Evolutionary conservation across 2,329 filamentous ascomycete genomes (phyloP).

Genomic region (Balansia obtecta): DNA sequence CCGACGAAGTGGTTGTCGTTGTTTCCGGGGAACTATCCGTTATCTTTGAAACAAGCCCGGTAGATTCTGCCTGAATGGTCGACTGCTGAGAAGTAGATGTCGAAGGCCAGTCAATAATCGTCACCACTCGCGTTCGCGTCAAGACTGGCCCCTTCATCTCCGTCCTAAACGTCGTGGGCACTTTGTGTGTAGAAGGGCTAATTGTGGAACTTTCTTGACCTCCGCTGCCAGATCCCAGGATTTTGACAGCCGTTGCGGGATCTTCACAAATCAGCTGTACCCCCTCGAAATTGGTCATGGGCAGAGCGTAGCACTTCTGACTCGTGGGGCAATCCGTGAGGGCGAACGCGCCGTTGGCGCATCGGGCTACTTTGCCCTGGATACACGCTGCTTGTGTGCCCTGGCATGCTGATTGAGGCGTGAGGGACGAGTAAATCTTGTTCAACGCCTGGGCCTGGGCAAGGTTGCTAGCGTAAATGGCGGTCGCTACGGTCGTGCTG

Average conservation of each 20-base stretch:
- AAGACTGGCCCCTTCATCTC: background rate
- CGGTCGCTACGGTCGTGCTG: constrained; percentile 28
- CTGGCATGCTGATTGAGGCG: constrained; percentile 32
- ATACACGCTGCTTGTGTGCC: constrained; percentile 40
- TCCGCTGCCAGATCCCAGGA: constrained; percentile 25
- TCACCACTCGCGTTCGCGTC: constrained; percentile 1
- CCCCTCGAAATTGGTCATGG: constrained; percentile 35
- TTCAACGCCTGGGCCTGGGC: constrained; percentile 34
- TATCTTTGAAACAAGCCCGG: background rate
- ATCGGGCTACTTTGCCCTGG: constrained; percentile 34
- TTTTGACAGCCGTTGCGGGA: constrained; percentile 23
- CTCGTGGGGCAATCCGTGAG: constrained; percentile 25
- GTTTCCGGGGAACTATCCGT: background rate
- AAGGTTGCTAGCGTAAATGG: constrained; percentile 32
- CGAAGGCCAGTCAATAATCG: constrained; percentile 1
- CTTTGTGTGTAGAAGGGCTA: background rate
- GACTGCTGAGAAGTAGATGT: background rate
- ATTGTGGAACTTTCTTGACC: constrained; percentile 3
- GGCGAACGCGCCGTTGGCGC: constrained; percentile 29
- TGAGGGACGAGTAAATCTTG: constrained; percentile 30
- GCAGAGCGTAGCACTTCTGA: constrained; percentile 39
- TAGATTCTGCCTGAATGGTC: background rate
- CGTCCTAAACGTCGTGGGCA: constrained; percentile 3
- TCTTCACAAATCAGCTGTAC: constrained; percentile 37
- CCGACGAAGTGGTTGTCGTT: background rate